phyloP scores from a whole-genome alignment of 805 yeast genomes.

The Starmerella floricola region DNA sequence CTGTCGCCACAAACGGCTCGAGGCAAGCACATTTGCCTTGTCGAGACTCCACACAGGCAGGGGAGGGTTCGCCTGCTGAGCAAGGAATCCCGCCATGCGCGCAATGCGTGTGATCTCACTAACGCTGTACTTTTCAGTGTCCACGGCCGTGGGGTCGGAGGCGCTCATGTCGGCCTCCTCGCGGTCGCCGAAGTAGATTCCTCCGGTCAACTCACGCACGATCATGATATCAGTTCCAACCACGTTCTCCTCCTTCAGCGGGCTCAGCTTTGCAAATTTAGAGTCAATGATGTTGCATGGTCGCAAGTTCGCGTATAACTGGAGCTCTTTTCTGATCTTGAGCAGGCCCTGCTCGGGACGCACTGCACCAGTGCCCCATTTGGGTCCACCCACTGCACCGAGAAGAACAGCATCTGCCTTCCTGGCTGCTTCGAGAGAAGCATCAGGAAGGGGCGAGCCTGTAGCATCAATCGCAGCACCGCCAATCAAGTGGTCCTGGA shows the following conservation, averaged over 20 bases:
- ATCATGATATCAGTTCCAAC: slow-evolving; percentile 85
- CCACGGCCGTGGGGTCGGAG: slow-evolving; percentile 52
- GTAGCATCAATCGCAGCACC: slow-evolving; percentile 98
- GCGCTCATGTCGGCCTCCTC: slow-evolving; percentile 81
- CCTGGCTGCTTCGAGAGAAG: slow-evolving; percentile 69
- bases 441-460: slow-evolving; percentile 83
- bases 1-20: slow-evolving; percentile 92
- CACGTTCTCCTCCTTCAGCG: slow-evolving; percentile 73
- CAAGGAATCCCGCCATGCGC: slow-evolving; percentile 95
- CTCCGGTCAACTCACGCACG: slow-evolving; percentile 95
- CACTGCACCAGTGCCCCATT: slow-evolving; percentile 95
- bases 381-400: slow-evolving; percentile 99
- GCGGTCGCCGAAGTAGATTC: slow-evolving; percentile 94
- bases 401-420: slow-evolving; percentile 85
- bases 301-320: slow-evolving; percentile 88
- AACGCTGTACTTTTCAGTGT: slow-evolving; percentile 84
- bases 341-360: slow-evolving; percentile 96
- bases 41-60: slow-evolving; percentile 91
- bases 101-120: slow-evolving; percentile 91
- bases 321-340: slow-evolving; percentile 86
- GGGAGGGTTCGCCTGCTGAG: slow-evolving; percentile 87
- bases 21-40: slow-evolving; percentile 94
- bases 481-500: slow-evolving; percentile 79
- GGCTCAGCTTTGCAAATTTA: slow-evolving; percentile 70
- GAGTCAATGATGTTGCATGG: slow-evolving; percentile 92